These are phyloP conservation scores for Fusarium sp. DNA, from an alignment of 2,329 filamentous ascomycete species.

Conservation along the genomic window DNA sequence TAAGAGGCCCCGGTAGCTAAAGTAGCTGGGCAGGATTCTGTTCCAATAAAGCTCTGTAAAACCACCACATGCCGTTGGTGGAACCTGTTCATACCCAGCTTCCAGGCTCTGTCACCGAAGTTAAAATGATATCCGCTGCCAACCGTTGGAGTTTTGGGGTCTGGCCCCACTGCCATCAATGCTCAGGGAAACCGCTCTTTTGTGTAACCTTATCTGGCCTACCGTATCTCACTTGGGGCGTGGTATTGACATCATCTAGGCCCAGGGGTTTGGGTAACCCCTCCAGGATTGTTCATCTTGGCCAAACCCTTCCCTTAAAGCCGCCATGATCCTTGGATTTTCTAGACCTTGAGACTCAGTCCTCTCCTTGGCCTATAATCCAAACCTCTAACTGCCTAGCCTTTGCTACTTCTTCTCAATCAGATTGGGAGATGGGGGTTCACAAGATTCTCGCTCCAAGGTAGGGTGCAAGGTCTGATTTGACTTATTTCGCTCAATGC, in stretches of 20 bases:
- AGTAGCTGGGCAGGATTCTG: background rate
- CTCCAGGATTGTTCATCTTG: background rate
- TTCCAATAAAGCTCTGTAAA: background rate
- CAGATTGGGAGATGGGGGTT: too few relatives aligned
- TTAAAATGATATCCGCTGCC: background rate
- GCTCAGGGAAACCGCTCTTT: background rate
- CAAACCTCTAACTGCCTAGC: background rate
- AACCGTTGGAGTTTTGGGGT: too few relatives aligned
- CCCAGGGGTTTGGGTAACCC: background rate
- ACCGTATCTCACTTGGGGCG: background rate
- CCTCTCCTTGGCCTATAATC: background rate
- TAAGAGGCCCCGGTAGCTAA: too few relatives aligned
- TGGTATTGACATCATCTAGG: constrained; percentile 19
- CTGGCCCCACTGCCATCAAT: background rate
- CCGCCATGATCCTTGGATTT: background rate
- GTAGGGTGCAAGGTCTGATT: too few relatives aligned
- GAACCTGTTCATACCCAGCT: background rate
- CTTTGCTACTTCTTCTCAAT: background rate
- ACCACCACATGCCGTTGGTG: background rate
- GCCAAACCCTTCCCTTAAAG: background rate
- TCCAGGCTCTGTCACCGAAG: background rate
- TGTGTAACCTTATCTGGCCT: constrained; percentile 21
- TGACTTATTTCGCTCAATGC: too few relatives aligned
- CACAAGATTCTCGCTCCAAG: too few relatives aligned
- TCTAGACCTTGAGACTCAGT: background rate